Evolutionary conservation across 164 flowering plant species (phyloP).

Genomic region (Sedum album): DNA sequence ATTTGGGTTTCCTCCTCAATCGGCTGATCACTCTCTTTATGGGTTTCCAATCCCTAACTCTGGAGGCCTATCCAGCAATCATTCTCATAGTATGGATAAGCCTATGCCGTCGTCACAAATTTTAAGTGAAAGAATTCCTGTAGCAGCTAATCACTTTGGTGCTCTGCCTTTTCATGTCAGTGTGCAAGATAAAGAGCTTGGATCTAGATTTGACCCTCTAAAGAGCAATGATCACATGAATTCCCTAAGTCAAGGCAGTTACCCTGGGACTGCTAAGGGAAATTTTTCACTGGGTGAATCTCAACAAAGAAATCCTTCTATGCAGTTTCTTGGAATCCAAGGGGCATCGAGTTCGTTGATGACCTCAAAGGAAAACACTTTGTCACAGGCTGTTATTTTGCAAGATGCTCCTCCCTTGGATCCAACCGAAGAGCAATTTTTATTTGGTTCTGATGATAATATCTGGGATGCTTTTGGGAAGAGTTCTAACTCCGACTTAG

Average conservation of each 20-base stretch:
- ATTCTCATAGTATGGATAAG: conserved; percentile 21
- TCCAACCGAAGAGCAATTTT: conserved; percentile 37
- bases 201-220: conserved; percentile 19
- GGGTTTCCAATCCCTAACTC: conserved; percentile 33
- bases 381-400: conserved; percentile 14
- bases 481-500: conserved; percentile 11
- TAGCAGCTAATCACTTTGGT: conserved; percentile 20
- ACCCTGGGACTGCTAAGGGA: conserved; percentile 17
- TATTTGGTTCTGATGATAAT: conserved; percentile 35
- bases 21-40: conserved; percentile 49
- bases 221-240: conserved; percentile 15
- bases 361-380: conserved; percentile 16
- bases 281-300: conserved; percentile 18
- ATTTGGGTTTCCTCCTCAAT: conserved; percentile 32
- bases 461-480: conserved; percentile 36
- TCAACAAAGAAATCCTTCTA: conserved; percentile 15
- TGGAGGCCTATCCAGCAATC: conserved; percentile 16
- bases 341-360: conserved; percentile 13
- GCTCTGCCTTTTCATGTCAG: conserved; percentile 14
- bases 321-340: conserved; percentile 22
- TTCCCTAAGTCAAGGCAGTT: conserved; percentile 15
- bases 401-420: conserved; percentile 29
- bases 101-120: conserved; percentile 15
- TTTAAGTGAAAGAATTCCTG: conserved; percentile 15
- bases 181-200: conserved; percentile 14